phyloP scores from a whole-genome alignment of 352 stramenopile species.

The Pythium apleroticum region DNA sequence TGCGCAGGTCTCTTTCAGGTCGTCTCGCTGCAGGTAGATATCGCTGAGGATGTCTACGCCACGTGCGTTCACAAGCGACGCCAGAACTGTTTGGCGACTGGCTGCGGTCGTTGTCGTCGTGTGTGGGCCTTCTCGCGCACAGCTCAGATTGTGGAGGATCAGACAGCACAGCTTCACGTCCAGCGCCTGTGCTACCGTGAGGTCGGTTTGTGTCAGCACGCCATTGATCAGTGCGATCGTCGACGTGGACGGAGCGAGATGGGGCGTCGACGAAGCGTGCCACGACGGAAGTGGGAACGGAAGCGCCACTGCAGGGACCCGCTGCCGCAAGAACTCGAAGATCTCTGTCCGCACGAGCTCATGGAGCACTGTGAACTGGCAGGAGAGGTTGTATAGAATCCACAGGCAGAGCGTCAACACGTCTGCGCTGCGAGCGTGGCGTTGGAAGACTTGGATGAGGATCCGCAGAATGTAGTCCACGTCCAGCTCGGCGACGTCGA shows the following conservation, averaged over 20 bases:
- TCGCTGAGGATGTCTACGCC: constrained; percentile 47
- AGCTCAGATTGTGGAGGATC: constrained; percentile 81
- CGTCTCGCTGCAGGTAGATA: constrained; percentile 45
- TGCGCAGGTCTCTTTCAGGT: constrained; percentile 56
- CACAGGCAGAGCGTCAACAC: constrained; percentile 67
- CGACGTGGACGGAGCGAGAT: constrained; percentile 5
- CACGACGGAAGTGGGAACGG: constrained; percentile 10
- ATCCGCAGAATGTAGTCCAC: constrained; percentile 67
- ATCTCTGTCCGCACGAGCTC: constrained; percentile 56
- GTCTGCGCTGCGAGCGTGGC: constrained; percentile 45
- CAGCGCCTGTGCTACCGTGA: background rate
- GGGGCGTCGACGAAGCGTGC: background rate
- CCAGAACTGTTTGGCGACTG: constrained; percentile 29
- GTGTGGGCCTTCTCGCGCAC: constrained; percentile 20
- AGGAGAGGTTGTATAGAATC: constrained; percentile 78
- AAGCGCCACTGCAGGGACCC: constrained; percentile 31
- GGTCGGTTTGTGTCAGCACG: background rate
- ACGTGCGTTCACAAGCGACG: constrained; percentile 46
- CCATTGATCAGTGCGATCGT: constrained; percentile 11
- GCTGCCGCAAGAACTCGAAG: constrained; percentile 51
- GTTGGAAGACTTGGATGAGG: constrained; percentile 57
- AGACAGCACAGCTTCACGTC: constrained; percentile 57
- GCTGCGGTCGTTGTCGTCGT: constrained; percentile 1
- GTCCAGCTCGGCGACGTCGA: constrained; percentile 56
- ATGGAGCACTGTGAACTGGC: constrained; percentile 42